Evolutionary conservation across 2,329 filamentous ascomycete genomes (phyloP), one percentile per base, ranked within the genome.

Genomic region (Alternaria brassicae): DNA sequence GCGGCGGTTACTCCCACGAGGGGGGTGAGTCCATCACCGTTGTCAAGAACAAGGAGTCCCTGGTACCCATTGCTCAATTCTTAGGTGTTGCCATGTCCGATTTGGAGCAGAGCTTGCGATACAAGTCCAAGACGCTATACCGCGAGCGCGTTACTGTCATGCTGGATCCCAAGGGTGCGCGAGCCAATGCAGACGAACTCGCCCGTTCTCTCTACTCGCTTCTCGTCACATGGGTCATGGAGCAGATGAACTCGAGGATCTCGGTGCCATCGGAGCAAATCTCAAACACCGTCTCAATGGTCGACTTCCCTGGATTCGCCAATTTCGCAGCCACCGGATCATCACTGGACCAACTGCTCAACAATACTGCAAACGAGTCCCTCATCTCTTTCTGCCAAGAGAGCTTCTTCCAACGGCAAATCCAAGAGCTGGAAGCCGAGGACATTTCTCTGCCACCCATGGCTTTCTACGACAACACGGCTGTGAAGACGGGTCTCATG

Each of bases 91-190:
- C 88, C 70, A 86, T 90, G 9, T 84, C 87, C 48, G 92, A 96
- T 60, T 84, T 99, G 6, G 93, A 99, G 80, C 89, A 86, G 37
- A 96, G 92, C 28, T 83, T 99, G 58, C 92, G 93, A 3, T 97
- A 97, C 83, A 96, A 96, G 81, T 98, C 93, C 19, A 97, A 96
- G 83, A 97, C 95, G 68, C 89, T 99, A 56, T 91, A 96, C 74
- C 91, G 93, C 64, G 95, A 99, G 82, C 90, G 95, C 54, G 95
- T 99, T n/a, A 99, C 95, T 0, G 91, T 99, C 66, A 96, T 99
- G 93, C 86, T 99, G 32, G 95, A 99, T 73, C 92, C 94, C 6
- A 89, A 88, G 57, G 95, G 95, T 37, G 95, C 95, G 44, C 89
- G 93, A 50, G 89, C 88, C 37, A 97, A 97, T 69, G 95, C 95